Conservation (phyloP, 345 rosid genomes). For the Pugionium cornutum region DNA sequence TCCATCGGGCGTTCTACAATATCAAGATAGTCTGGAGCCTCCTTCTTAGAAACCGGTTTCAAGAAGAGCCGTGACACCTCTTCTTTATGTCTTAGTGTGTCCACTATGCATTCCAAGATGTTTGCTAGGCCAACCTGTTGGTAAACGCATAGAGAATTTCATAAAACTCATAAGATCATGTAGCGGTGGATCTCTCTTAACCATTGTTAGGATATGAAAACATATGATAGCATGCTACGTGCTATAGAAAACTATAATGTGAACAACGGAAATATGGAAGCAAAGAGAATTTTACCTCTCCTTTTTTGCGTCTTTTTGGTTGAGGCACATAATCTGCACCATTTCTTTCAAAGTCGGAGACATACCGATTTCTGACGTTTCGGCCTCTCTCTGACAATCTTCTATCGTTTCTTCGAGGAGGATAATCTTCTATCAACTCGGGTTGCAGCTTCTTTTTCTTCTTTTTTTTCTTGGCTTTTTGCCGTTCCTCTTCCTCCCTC, state of each 20-base stretch:
- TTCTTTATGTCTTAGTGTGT: conserved; percentile 54
- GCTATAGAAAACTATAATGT: conserved; percentile 4
- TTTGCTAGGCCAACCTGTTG: conserved; percentile 86
- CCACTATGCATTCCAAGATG: conserved; percentile 74
- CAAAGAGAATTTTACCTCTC: conserved; percentile 62
- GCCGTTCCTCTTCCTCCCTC: conserved; percentile 80
- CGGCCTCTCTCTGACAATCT: conserved; percentile 69
- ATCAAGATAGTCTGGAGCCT: conserved; percentile 84
- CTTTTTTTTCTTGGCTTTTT: conserved; percentile 77
- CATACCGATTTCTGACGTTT: conserved; percentile 58
- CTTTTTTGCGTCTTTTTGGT: conserved; percentile 86
- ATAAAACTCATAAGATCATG: neutral
- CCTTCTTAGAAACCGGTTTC: conserved; percentile 86
- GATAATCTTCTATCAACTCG: conserved; percentile 59
- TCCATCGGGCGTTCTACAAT: conserved; percentile 77
- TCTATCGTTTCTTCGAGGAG: conserved; percentile 63
- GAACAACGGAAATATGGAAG: conserved; percentile 14
- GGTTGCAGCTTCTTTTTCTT: conserved; percentile 67
- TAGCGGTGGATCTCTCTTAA: neutral
- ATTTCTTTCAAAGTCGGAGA: conserved; percentile 49
- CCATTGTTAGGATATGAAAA: neutral
- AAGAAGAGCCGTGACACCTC: conserved; percentile 83
- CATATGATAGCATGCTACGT: conserved; percentile 5
- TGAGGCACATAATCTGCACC: conserved; percentile 60
- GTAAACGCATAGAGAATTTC: conserved; percentile 6